phyloP scores from a whole-genome alignment of 73 alveolate species.

The Paramecium biaurelia region DNA sequence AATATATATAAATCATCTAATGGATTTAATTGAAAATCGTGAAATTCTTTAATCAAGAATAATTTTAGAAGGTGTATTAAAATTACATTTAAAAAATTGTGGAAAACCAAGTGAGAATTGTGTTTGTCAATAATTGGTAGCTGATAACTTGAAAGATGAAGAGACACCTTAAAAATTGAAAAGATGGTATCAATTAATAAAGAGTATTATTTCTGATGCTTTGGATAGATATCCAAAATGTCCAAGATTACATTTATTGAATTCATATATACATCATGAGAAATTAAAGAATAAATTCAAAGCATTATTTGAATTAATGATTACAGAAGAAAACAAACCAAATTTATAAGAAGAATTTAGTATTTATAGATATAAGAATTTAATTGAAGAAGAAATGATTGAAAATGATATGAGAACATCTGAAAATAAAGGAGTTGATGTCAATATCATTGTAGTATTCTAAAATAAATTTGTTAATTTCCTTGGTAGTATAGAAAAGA shows the following conservation, averaged over 20 bases:
- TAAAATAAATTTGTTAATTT: constrained; percentile 60
- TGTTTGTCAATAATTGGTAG: not conserved
- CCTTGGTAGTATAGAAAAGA: constrained; percentile 52
- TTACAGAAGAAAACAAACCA: constrained; percentile 65
- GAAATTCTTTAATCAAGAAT: constrained; percentile 47
- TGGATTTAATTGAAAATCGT: constrained; percentile 61
- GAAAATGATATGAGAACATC: constrained; percentile 57
- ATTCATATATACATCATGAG: constrained; percentile 56
- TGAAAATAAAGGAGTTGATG: constrained; percentile 65
- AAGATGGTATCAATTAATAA: constrained; percentile 55
- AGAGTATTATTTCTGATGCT: constrained; percentile 48
- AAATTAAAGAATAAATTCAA: constrained; percentile 61
- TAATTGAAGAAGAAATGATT: constrained; percentile 60
- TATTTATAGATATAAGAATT: constrained; percentile 61
- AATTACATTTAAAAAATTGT: constrained; percentile 58
- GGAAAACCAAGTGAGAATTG: constrained; percentile 40
- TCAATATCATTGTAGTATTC: constrained; percentile 51
- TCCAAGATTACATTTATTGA: constrained; percentile 56
- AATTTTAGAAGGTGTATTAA: constrained; percentile 55
- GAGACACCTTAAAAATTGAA: constrained; percentile 53
- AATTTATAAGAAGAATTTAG: constrained; percentile 60
- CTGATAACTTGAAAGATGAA: constrained; percentile 51
- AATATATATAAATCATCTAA: constrained; percentile 27
- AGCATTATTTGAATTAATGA: constrained; percentile 65
- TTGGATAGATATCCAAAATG: constrained; percentile 54